Percentiles rank a stretch among this genome's conserved stretches.
Conservation (phyloP, 352 stramenopile species). For the Pythium volutum region DNA sequence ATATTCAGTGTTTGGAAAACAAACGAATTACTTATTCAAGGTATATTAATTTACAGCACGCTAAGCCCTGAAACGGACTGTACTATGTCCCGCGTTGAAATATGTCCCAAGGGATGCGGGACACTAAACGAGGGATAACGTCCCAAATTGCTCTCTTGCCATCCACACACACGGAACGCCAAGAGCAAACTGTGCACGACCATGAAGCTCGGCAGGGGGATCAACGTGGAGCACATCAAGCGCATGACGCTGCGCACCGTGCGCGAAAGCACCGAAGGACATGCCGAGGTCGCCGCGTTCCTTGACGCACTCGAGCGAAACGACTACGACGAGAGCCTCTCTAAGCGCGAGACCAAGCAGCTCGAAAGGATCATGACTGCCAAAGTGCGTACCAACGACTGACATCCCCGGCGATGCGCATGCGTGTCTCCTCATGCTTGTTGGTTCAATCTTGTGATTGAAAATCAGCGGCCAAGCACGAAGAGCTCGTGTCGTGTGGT, state of each 20-base stretch:
- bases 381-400: constrained; percentile 37
- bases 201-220: constrained; percentile 80
- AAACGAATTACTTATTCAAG: too few species aligned
- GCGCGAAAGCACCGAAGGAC: constrained; percentile 72
- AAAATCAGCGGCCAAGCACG: background rate
- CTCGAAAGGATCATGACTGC: constrained; percentile 74
- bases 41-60: too few species aligned
- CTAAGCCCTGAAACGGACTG: too few species aligned
- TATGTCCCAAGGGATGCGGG: background rate
- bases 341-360: constrained; percentile 77
- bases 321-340: constrained; percentile 83
- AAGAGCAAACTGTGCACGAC: constrained; percentile 7
- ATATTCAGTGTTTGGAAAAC: too few species aligned
- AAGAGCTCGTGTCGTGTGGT: background rate
- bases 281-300: constrained; percentile 81
- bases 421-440: background rate
- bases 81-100: background rate
- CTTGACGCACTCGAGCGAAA: constrained; percentile 76
- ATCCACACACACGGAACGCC: constrained; percentile 6
- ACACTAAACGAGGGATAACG: constrained; percentile 8
- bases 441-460: background rate
- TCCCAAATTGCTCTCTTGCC: background rate
- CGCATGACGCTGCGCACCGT: constrained; percentile 88
- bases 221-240: constrained; percentile 88
- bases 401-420: background rate